A percentile compares a stretch with the other conserved stretches of the same genome.
phyloP scores from a whole-genome alignment of 306 rosid genomes.

The Vicia faba region DNA sequence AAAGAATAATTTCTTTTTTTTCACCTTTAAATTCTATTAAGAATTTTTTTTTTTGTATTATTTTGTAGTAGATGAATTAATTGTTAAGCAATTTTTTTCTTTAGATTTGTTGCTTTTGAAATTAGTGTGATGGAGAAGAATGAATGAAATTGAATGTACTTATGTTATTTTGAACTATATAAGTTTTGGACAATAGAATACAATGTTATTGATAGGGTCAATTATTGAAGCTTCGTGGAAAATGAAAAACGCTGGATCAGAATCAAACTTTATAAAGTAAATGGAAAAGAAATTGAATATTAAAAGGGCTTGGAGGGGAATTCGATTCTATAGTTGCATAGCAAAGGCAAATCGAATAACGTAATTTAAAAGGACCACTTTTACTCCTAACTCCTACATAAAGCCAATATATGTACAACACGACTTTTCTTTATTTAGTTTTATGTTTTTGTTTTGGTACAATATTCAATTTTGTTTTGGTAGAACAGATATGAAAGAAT shows the following conservation, averaged over 20 bases:
- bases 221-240: conserved; percentile 44
- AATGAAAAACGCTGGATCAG: conserved; percentile 41
- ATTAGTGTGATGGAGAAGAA: conserved; percentile 29
- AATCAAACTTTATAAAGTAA: conserved; percentile 35
- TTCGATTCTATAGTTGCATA: conserved; percentile 52
- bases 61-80: neutral
- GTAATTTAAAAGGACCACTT: conserved; percentile 17
- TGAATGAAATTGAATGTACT: conserved; percentile 18
- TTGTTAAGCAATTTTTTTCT: neutral
- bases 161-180: neutral
- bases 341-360: conserved; percentile 45
- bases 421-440: neutral
- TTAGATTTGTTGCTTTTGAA: neutral
- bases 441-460: neutral
- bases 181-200: conserved; percentile 17
- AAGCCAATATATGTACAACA: conserved; percentile 12
- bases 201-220: conserved; percentile 10
- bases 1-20: neutral
- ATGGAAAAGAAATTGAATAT: conserved; percentile 37
- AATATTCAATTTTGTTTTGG: too few species aligned
- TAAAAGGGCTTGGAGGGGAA: conserved; percentile 43
- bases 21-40: neutral
- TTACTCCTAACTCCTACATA: conserved; percentile 38
- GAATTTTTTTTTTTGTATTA: neutral
- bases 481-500: too few species aligned